Percentiles rank a stretch among this genome's conserved stretches.
These are phyloP conservation scores for Stephanodiscus minutulus DNA, from an alignment of 108 stramenopile genomes.

Conservation along the genomic window DNA sequence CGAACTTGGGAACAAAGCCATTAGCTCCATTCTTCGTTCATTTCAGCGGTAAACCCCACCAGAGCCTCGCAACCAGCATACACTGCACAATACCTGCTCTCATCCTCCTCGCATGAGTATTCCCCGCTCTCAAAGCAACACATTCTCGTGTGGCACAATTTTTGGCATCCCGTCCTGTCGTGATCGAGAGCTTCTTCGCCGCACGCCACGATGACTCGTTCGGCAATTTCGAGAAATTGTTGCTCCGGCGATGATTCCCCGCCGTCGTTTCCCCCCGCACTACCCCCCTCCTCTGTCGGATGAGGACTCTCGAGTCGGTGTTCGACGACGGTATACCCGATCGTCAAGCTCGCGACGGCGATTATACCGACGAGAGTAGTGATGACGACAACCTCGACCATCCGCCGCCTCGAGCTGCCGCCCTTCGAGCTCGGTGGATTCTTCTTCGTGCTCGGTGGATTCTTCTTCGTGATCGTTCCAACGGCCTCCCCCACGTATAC, in stretches of 20 bases:
- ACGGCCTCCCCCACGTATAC: too few species aligned
- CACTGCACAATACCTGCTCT: neutral
- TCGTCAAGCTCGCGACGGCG: neutral
- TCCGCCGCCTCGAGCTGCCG: neutral
- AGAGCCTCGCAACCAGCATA: slow-evolving; percentile 2
- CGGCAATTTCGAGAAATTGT: neutral
- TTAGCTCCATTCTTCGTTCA: neutral
- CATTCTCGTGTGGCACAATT: neutral
- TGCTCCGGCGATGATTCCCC: neutral
- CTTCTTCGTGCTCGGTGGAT: neutral
- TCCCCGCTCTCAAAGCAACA: slow-evolving; percentile 5
- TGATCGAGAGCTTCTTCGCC: neutral
- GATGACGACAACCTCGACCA: neutral
- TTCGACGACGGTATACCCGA: neutral
- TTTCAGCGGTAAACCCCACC: neutral
- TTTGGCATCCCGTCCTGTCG: slow-evolving; percentile 1
- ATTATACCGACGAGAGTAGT: neutral
- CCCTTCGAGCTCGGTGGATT: neutral
- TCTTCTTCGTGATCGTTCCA: neutral
- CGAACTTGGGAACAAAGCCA: too few species aligned
- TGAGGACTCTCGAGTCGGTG: neutral
- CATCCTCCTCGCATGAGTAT: neutral
- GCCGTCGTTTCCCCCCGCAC: neutral
- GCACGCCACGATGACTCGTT: slow-evolving; percentile 2
- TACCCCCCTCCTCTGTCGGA: neutral